These are phyloP conservation scores for Phyllosticta citriasiana DNA, from an alignment of 2,329 filamentous ascomycete genomes.

Conservation along the genomic window DNA sequence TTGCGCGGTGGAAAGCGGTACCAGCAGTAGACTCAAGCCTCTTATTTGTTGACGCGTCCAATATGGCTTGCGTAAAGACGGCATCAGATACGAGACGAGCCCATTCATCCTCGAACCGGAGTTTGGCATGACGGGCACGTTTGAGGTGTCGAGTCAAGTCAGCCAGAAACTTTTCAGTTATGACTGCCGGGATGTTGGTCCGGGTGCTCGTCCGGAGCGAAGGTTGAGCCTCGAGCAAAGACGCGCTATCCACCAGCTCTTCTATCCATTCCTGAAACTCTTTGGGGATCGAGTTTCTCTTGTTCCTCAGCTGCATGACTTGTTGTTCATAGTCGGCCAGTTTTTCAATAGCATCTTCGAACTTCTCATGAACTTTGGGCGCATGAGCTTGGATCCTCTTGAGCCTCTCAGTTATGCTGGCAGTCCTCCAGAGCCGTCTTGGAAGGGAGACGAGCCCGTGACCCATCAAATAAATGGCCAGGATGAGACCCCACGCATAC, in stretches of 20 bases:
- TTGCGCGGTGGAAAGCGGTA: neutral
- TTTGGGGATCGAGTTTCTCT: slow-evolving; percentile 67
- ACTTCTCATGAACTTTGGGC: slow-evolving; percentile 72
- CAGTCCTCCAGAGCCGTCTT: slow-evolving; percentile 66
- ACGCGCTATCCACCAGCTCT: slow-evolving; percentile 71
- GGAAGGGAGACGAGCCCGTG: slow-evolving; percentile 91
- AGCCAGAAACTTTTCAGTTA: slow-evolving; percentile 88
- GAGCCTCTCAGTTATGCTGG: slow-evolving; percentile 64
- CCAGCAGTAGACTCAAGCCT: slow-evolving; percentile 52
- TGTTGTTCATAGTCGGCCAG: slow-evolving; percentile 75
- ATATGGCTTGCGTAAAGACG: slow-evolving; percentile 63
- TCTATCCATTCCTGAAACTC: slow-evolving; percentile 93
- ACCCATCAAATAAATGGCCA: slow-evolving; percentile 96
- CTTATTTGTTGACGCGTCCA: slow-evolving; percentile 74
- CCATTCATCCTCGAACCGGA: slow-evolving; percentile 81
- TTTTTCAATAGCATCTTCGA: slow-evolving; percentile 72
- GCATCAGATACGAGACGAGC: slow-evolving; percentile 66
- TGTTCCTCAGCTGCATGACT: slow-evolving; percentile 65
- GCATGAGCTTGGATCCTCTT: slow-evolving; percentile 68
- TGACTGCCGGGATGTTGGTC: slow-evolving; percentile 59
- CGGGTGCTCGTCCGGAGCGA: slow-evolving; percentile 33
- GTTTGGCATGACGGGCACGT: slow-evolving; percentile 71
- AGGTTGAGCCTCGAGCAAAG: slow-evolving; percentile 51
- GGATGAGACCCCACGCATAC: slow-evolving; percentile 83
- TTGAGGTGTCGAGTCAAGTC: slow-evolving; percentile 76